phyloP scores from a whole-genome alignment of 2,329 filamentous ascomycete species.

The Colletotrichum australisinense region DNA sequence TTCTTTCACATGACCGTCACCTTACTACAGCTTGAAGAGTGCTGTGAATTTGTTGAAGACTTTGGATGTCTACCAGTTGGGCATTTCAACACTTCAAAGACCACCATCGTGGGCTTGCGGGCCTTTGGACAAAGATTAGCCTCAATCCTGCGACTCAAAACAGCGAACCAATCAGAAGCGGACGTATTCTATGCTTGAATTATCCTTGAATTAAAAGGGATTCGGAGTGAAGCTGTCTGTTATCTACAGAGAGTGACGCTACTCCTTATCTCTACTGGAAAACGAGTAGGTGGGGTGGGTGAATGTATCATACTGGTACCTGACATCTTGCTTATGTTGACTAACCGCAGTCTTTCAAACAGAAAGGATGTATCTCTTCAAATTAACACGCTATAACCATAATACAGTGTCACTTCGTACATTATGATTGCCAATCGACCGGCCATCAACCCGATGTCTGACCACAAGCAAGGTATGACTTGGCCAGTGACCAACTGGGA shows the following conservation, averaged over 20 bases:
- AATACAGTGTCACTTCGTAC: neutral
- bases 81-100: neutral
- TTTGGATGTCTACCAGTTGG: neutral
- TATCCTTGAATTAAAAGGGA: too few relatives aligned
- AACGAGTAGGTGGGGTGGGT: neutral
- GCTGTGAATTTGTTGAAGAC: neutral
- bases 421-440: neutral
- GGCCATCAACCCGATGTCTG: neutral
- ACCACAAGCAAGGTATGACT: neutral
- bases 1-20: neutral
- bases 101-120: neutral
- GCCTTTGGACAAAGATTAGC: neutral
- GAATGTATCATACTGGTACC: neutral
- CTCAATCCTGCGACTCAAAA: neutral
- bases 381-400: neutral
- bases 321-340: neutral
- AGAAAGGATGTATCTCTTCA: too few relatives aligned
- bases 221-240: too few relatives aligned
- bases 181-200: too few relatives aligned
- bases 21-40: neutral
- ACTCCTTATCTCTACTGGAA: neutral
- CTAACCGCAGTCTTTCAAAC: too few relatives aligned
- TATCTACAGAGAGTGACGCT: too few relatives aligned
- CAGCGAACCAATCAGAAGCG: neutral
- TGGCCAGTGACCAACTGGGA: neutral